A percentile compares a stretch with the other conserved stretches of the same genome.
Conservation (phyloP, 257 asterid genomes). For the Ocimum tenuiflorum region DNA sequence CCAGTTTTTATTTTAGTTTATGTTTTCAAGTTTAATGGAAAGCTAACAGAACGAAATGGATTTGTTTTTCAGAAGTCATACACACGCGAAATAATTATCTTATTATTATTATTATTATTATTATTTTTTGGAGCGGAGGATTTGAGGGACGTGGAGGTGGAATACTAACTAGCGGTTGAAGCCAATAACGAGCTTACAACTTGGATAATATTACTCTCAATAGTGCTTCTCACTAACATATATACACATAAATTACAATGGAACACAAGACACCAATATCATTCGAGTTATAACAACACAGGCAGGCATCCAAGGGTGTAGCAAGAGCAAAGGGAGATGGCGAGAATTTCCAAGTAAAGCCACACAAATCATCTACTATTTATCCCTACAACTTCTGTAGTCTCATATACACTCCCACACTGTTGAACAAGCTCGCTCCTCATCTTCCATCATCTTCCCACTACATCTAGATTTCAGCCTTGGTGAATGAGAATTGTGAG, state of each 20-base stretch:
- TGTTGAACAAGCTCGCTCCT: neutral
- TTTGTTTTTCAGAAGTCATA: too few species aligned
- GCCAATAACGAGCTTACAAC: too few species aligned
- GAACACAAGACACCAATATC: neutral
- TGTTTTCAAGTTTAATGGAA: too few species aligned
- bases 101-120: too few species aligned
- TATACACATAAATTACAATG: neutral
- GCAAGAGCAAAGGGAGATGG: neutral
- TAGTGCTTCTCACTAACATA: neutral
- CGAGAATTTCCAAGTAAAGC: neutral
- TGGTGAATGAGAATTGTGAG: slow-evolving; percentile 12
- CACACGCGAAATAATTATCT: too few species aligned
- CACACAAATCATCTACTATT: neutral
- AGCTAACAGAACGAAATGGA: too few species aligned
- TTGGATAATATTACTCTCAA: too few species aligned
- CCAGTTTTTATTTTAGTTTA: neutral
- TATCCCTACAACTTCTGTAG: too few species aligned
- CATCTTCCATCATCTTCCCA: neutral
- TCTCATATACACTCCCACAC: neutral
- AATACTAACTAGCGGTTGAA: too few species aligned
- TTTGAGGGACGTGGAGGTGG: too few species aligned
- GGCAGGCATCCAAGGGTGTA: neutral
- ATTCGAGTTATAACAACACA: slow-evolving; percentile 1
- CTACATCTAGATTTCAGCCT: neutral
- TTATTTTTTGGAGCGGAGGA: too few species aligned